Conservation (phyloP, 495 filamentous ascomycete species). For the Aspergillus haitiensis region DNA sequence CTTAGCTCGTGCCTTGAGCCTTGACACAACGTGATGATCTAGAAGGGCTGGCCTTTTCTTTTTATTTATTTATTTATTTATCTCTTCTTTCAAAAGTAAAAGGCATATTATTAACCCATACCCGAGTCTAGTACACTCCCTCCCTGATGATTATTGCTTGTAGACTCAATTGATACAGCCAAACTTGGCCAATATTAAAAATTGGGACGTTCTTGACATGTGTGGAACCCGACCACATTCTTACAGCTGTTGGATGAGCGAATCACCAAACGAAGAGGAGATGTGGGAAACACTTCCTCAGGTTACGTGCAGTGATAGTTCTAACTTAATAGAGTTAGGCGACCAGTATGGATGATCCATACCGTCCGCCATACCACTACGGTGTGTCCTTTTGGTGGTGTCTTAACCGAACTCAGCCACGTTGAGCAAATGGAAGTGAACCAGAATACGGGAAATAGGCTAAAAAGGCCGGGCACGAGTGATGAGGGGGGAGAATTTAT, state of each 20-base stretch:
- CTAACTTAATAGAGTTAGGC: slow-evolving; percentile 1
- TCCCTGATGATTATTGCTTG: background rate
- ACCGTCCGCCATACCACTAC: background rate
- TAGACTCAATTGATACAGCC: background rate
- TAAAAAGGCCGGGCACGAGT: too few species aligned
- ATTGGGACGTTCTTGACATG: background rate
- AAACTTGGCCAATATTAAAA: background rate
- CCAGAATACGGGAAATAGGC: too few species aligned
- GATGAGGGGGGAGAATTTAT: background rate
- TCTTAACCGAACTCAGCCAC: slow-evolving; percentile 1
- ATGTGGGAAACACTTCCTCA: background rate
- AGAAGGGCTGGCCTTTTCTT: background rate
- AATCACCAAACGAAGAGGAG: background rate
- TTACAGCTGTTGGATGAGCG: background rate
- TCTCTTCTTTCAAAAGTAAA: too few species aligned
- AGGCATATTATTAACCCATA: background rate
- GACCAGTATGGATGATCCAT: background rate
- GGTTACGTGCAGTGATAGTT: background rate
- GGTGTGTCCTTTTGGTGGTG: background rate
- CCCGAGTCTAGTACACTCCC: background rate
- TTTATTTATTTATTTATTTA: background rate
- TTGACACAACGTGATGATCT: background rate
- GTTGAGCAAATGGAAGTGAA: too few species aligned
- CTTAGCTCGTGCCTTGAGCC: background rate
- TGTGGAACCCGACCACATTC: background rate